phyloP scores from a whole-genome alignment of 331 rosid genomes.

The Phaseolus coccineus region DNA sequence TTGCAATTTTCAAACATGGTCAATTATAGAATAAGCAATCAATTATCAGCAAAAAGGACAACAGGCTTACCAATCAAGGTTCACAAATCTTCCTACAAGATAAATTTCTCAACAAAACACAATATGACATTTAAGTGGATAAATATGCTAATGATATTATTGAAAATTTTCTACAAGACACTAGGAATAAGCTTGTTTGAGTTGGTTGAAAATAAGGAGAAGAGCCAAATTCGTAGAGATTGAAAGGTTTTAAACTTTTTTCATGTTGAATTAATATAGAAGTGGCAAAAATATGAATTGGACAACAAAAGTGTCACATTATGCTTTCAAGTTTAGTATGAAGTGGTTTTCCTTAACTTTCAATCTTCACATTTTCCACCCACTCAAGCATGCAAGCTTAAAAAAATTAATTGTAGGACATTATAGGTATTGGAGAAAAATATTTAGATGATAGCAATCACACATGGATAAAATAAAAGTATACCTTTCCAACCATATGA shows the following conservation, averaged over 20 bases:
- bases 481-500: conserved; percentile 98
- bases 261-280: background rate
- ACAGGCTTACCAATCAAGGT: conserved; percentile 10
- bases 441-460: conserved; percentile 34
- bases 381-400: conserved; percentile 30
- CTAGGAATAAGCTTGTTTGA: conserved; percentile 15
- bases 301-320: conserved; percentile 16
- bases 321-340: conserved; percentile 21
- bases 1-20: conserved; percentile 13
- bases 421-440: conserved; percentile 33
- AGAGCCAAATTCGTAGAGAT: conserved; percentile 6
- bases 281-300: conserved; percentile 28
- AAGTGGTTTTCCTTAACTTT: conserved; percentile 25
- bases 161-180: conserved; percentile 22
- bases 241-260: conserved; percentile 31
- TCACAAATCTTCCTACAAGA: conserved; percentile 15
- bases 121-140: conserved; percentile 32
- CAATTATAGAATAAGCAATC: conserved; percentile 19
- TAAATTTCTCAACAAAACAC: conserved; percentile 27
- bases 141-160: conserved; percentile 3
- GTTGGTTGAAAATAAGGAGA: conserved; percentile 21
- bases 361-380: conserved; percentile 31
- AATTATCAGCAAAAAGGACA: conserved; percentile 38
- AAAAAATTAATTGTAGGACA: conserved; percentile 16
- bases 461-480: conserved; percentile 25